Evolutionary conservation across 2,329 filamentous ascomycete species (phyloP).

Genomic region (Kalmusia sp.): DNA sequence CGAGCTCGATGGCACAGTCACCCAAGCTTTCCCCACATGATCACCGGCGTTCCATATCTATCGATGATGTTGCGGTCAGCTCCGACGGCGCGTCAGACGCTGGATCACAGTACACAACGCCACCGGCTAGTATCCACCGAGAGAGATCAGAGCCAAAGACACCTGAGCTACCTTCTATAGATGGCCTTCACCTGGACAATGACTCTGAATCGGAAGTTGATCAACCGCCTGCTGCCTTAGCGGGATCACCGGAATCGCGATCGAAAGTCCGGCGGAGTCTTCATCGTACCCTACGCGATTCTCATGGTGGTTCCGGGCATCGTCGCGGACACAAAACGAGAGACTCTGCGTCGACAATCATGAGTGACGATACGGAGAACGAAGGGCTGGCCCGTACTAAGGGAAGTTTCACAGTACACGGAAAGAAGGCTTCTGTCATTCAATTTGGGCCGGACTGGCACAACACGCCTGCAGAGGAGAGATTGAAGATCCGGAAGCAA

Average conservation of each 20-base stretch:
- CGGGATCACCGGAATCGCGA: conserved; percentile 59
- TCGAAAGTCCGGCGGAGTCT: conserved; percentile 83
- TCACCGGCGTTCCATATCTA: conserved; percentile 43
- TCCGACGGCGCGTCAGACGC: conserved; percentile 42
- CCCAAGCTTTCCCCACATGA: conserved; percentile 41
- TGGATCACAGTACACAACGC: conserved; percentile 39
- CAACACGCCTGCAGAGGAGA: conserved; percentile 54
- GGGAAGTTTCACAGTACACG: conserved; percentile 93
- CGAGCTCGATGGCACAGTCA: conserved; percentile 43
- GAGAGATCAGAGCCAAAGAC: conserved; percentile 28
- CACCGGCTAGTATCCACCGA: conserved; percentile 34
- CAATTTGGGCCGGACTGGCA: conserved; percentile 95
- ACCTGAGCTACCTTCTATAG: conserved; percentile 29
- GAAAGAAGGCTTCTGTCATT: conserved; percentile 96
- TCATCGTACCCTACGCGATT: conserved; percentile 87
- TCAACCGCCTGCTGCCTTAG: conserved; percentile 28
- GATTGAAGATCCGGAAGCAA: conserved; percentile 47
- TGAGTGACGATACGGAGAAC: conserved; percentile 58
- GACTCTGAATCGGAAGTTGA: conserved; percentile 42
- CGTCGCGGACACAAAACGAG: conserved; percentile 79
- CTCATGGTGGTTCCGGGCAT: conserved; percentile 67
- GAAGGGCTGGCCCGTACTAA: conserved; percentile 79
- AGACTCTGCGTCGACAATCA: conserved; percentile 70
- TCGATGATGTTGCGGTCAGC: conserved; percentile 34
- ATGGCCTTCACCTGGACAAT: conserved; percentile 31